phyloP scores from a whole-genome alignment of 345 rosid species.

The Aegle marmelos region DNA sequence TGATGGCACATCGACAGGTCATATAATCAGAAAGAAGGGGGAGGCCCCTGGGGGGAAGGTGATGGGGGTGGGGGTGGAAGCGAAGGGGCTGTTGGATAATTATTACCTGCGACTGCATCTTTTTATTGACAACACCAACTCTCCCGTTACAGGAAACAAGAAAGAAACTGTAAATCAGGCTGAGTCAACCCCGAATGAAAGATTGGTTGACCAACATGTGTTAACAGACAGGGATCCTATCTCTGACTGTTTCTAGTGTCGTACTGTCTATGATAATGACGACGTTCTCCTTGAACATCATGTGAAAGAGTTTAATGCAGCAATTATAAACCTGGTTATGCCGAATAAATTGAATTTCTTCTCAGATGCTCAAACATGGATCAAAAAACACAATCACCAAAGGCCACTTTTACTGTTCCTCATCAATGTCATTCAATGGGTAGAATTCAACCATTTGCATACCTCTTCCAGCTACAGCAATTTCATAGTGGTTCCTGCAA shows the following conservation, averaged over 20 bases:
- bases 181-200: constrained; percentile 1
- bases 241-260: background rate
- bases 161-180: background rate
- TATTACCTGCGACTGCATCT: no score
- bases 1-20: no score
- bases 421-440: background rate
- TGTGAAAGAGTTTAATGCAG: background rate
- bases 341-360: constrained; percentile 1
- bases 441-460: constrained; percentile 79
- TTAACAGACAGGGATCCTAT: background rate
- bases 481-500: constrained; percentile 65
- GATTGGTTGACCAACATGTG: constrained; percentile 5
- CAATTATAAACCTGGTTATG: background rate
- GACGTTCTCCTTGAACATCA: background rate
- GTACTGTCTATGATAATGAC: background rate
- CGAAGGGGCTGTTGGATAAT: no score
- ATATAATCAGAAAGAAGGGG: no score
- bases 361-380: background rate
- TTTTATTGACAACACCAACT: background rate
- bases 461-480: constrained; percentile 89
- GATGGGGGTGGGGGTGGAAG: no score
- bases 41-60: no score
- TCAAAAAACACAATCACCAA: background rate
- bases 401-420: background rate
- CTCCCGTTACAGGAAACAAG: background rate